Conservation (phyloP, 257 asterid genomes). For the Nicotiana paniculata region DNA sequence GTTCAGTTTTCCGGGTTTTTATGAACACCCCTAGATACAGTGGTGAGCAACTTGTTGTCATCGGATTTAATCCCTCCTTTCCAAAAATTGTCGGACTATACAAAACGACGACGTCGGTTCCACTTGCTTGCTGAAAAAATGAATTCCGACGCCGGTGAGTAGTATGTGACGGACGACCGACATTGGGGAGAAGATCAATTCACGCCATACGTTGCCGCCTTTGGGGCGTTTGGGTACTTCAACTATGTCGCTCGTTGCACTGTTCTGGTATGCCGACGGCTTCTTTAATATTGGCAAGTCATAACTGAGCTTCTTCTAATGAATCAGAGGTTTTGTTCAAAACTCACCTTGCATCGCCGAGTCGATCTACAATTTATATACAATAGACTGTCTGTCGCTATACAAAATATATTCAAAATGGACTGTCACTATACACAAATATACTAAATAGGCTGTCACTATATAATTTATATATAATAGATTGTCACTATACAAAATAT, state of each 20-base stretch:
- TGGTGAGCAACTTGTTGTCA: slow-evolving; percentile 41
- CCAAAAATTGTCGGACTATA: slow-evolving; percentile 58
- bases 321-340: slow-evolving; percentile 72
- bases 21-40: not conserved
- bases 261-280: slow-evolving; percentile 64
- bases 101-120: slow-evolving; percentile 69
- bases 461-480: no score
- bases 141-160: slow-evolving; percentile 53
- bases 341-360: slow-evolving; percentile 61
- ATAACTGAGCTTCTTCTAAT: slow-evolving; percentile 38
- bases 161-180: slow-evolving; percentile 55
- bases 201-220: slow-evolving; percentile 57
- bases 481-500: no score
- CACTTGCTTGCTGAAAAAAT: slow-evolving; percentile 77
- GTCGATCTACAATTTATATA: slow-evolving; percentile 31
- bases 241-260: slow-evolving; percentile 47
- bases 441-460: no score
- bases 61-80: slow-evolving; percentile 35
- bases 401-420: no score
- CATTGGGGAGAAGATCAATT: slow-evolving; percentile 56
- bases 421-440: no score
- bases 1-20: no score
- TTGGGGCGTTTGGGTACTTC: slow-evolving; percentile 15
- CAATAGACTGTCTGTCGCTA: no score
- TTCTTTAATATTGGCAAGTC: slow-evolving; percentile 49